Evolutionary conservation across 495 filamentous ascomycete species (phyloP), one percentile per base, ranked within the genome.

Genomic region (Aspergillus sclerotioniger): DNA sequence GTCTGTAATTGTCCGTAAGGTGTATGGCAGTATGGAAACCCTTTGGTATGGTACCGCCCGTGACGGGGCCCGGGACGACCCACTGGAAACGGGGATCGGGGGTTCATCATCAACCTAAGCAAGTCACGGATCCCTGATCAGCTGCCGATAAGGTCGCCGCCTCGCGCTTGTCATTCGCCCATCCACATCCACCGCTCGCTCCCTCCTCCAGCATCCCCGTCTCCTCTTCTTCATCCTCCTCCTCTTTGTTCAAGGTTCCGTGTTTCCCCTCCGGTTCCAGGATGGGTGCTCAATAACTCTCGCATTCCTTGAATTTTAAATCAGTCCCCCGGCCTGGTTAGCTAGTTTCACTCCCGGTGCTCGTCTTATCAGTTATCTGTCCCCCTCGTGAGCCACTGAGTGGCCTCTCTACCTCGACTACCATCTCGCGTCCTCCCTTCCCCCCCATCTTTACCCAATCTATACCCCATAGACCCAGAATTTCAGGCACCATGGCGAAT

Each of bases 401-500:
- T 43, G 12, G 9, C n/a, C 47, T 15, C 45, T n/a, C 32, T n/a
- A 50, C n/a, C 53, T 31, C 20, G 19, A 20, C 16, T 20, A 45
- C 31, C n/a, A 21, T 44, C 9, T 15, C 29, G 10, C 56, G 25
- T 45, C 29, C 25, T n/a, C 20, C 17, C 19, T 25, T 51, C 33
- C 35, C 47, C 33, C 13, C 17, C 41, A 25, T 43, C 8, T 20
- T 47, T 28, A 16, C 16, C 44, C 1, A 48, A 28, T 15, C 44
- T 17, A 37, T 20, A 13, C 20, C 35, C 20, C 3, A 16, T 37
- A 15, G 33, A 41, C 37, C 31, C 15, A 13, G 29, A 6, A 5
- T 6, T 16, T 6, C 44, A 43, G 19, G 13, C 35, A 56, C 54
- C 52, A 87, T 87, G 84, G 78, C 72, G 41, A 76, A 66, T 55